Conservation (phyloP, 768 basidiomycete species). For the Erythrobasidium yunnanense region DNA sequence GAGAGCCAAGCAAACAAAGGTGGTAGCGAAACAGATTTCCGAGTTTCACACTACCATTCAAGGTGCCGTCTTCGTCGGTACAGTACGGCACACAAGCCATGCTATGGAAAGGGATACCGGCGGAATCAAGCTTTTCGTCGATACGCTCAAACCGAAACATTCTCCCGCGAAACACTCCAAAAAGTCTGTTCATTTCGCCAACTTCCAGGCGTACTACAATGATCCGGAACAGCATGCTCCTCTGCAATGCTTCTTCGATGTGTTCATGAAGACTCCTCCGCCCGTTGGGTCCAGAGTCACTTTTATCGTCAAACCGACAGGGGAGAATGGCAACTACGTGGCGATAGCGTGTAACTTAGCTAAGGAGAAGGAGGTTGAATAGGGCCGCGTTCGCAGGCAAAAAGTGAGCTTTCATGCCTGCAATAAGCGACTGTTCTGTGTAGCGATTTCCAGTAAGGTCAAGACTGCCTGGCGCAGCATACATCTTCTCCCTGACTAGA, state of each 20-base stretch:
- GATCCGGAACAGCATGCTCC: neutral
- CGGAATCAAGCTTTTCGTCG: neutral
- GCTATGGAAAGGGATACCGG: neutral
- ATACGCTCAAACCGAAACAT: neutral
- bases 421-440: too few relatives aligned
- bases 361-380: too few relatives aligned
- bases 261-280: constrained; percentile 14
- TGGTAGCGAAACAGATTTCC: neutral
- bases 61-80: constrained; percentile 18
- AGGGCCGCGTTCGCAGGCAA: too few relatives aligned
- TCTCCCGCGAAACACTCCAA: neutral
- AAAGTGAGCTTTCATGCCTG: too few relatives aligned
- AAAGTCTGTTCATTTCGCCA: neutral
- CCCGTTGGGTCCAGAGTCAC: constrained; percentile 6
- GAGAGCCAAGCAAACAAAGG: constrained; percentile 5
- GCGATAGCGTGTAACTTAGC: constrained; percentile 18
- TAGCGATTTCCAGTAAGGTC: too few relatives aligned
- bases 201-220: constrained; percentile 3
- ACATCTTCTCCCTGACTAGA: too few relatives aligned
- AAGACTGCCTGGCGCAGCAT: too few relatives aligned
- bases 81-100: neutral
- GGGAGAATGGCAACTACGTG: constrained; percentile 12
- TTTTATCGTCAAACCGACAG: constrained; percentile 17
- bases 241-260: constrained; percentile 18
- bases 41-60: constrained; percentile 1